Evolutionary conservation across 352 stramenopile species (phyloP), one percentile per base, ranked within the genome.

Genomic region (Globisporangium middletonii): DNA sequence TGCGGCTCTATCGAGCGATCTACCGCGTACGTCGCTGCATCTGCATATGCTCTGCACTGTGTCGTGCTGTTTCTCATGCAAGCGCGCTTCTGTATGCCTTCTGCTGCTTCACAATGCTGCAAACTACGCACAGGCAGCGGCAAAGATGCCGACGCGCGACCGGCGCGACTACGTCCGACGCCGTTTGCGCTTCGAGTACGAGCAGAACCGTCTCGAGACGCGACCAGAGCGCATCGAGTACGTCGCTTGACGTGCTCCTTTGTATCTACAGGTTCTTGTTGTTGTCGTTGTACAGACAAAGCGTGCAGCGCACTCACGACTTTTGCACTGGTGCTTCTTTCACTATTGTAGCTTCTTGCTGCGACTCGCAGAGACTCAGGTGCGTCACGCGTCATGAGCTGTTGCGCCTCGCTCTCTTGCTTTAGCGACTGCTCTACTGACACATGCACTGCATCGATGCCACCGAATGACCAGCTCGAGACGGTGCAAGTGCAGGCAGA

Each of bases 1-100:
- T 88, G 60, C 74, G 71, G 42, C 61, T 89, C 55, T 92, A 92
- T 54, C 79, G 81, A 54, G 71, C 74, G 7, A 92, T 92, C 55
- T 92, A 89, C 55, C 81, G 81, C 55, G 78, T 91, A 61, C 61
- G 76, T 57, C 33, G 38, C 33, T 50, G 33, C 33, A 38, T 43
- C 42, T 27, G 23, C 43, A 48, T 38, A 27, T 15, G 23, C 18
- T 18, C 19, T 5, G 23, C 13, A 6, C 2, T 9, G 1, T 2
- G 15, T 12, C 28, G 8, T 26, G n/a, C 23, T 5, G 3, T 13
- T 23, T 27, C 49, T 52, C 38, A 30, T 23, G 49, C 12, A 48
- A 8, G 16, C 43, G 33, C 18, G 30, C 18, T 1, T 50, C 18
- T 27, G 6, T 46, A 50, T 45, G n/a, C 37, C 43, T 55, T 19